phyloP scores from a whole-genome alignment of 2,329 filamentous ascomycete genomes.

The Periconia digitata region DNA sequence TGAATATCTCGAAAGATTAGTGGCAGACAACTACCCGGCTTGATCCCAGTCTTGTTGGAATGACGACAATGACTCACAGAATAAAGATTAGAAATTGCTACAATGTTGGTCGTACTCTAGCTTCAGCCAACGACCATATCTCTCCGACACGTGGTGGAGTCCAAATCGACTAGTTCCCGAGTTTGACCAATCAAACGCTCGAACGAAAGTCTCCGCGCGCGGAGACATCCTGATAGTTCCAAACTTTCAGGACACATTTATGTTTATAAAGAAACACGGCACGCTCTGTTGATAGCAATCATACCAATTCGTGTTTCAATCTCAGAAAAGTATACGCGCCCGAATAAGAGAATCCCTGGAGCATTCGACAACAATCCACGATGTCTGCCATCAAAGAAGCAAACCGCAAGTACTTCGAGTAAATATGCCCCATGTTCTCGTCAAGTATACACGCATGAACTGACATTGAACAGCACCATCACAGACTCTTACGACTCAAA shows the following conservation, averaged over 20 bases:
- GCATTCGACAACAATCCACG: slow-evolving; percentile 1
- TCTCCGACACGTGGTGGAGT: background rate
- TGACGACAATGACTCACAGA: too few relatives aligned
- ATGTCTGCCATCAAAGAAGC: slow-evolving; percentile 30
- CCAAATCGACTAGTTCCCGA: background rate
- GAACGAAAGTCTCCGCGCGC: slow-evolving; percentile 9
- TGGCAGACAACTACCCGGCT: too few relatives aligned
- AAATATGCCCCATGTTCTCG: slow-evolving; percentile 2
- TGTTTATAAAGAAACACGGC: background rate
- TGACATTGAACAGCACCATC: slow-evolving; percentile 47
- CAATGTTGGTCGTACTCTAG: too few relatives aligned
- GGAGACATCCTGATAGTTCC: slow-evolving; percentile 5
- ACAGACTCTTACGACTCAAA: slow-evolving; percentile 60
- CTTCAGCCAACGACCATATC: too few relatives aligned
- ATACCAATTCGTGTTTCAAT: slow-evolving; percentile 1
- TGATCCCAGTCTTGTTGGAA: too few relatives aligned
- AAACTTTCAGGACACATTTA: background rate
- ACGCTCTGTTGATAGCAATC: background rate
- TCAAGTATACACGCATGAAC: background rate
- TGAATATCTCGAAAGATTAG: too few relatives aligned
- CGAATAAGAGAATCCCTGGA: too few relatives aligned
- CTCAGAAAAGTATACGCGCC: too few relatives aligned
- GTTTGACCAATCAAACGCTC: background rate
- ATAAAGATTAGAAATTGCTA: too few relatives aligned
- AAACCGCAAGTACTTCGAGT: slow-evolving; percentile 42